These are phyloP conservation scores for Trypanosoma mega DNA, from an alignment of 208 protist genomes.

Conservation along the genomic window DNA sequence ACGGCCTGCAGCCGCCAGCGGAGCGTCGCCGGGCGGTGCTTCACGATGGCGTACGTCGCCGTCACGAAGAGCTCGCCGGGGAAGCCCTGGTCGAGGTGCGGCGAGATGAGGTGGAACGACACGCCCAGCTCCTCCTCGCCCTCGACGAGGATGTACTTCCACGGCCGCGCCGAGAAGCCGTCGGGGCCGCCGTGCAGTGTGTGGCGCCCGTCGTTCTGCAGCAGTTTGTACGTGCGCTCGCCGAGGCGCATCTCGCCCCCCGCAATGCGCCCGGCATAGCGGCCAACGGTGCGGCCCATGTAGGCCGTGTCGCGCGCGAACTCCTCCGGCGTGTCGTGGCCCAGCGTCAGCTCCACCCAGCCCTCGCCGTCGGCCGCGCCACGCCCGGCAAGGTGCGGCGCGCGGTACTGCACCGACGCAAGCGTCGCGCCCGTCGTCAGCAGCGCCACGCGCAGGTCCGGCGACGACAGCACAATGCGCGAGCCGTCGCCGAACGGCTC, in stretches of 20 bases:
- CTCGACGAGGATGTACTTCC: slow-evolving; percentile 74
- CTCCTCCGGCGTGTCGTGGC: slow-evolving; percentile 4
- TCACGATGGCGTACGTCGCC: slow-evolving; percentile 66
- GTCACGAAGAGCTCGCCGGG: slow-evolving; percentile 72
- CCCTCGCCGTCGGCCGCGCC: slow-evolving; percentile 35
- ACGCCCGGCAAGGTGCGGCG: slow-evolving; percentile 26
- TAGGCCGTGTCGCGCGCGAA: neutral
- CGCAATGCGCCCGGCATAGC: slow-evolving; percentile 67
- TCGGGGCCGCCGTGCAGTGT: slow-evolving; percentile 73
- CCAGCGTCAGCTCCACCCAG: slow-evolving; percentile 2
- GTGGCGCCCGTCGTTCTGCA: slow-evolving; percentile 57
- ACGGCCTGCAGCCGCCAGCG: slow-evolving; percentile 55
- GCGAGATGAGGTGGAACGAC: slow-evolving; percentile 63
- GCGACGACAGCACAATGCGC: slow-evolving; percentile 44
- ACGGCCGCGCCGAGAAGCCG: slow-evolving; percentile 60
- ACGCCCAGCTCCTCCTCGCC: slow-evolving; percentile 69
- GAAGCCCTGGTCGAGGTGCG: slow-evolving; percentile 80
- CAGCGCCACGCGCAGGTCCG: slow-evolving; percentile 58
- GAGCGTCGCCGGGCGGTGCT: slow-evolving; percentile 33
- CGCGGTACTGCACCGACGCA: slow-evolving; percentile 60
- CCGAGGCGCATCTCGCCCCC: slow-evolving; percentile 52
- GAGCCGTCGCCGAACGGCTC: slow-evolving; percentile 66
- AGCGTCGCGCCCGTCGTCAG: slow-evolving; percentile 62
- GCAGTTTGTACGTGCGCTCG: slow-evolving; percentile 45
- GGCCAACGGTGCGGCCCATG: slow-evolving; percentile 29